Percentiles rank a stretch among this genome's conserved stretches.
Conservation (phyloP, 805 yeast genomes). For the Monosporozyma servazzii region DNA sequence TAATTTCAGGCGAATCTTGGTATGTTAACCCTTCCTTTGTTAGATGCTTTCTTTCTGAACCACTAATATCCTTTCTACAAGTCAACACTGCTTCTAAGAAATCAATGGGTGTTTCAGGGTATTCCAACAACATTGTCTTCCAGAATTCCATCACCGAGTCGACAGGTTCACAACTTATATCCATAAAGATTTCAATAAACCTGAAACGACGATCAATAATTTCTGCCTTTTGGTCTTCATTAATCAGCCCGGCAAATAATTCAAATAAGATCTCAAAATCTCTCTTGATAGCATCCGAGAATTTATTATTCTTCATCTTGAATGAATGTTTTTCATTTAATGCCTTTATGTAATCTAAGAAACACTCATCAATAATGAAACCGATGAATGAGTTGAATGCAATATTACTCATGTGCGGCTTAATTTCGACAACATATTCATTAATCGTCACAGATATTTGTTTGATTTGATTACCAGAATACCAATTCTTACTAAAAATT, state of each 20-base stretch:
- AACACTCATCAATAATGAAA: conserved; percentile 42
- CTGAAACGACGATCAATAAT: conserved; percentile 42
- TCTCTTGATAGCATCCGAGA: conserved; percentile 43
- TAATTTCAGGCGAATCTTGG: conserved; percentile 9
- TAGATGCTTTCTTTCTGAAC: conserved; percentile 17
- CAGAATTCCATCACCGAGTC: conserved; percentile 48
- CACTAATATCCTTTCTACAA: conserved; percentile 32
- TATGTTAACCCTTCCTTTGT: neutral
- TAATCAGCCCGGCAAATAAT: conserved; percentile 39
- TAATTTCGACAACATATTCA: conserved; percentile 63
- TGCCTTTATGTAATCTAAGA: conserved; percentile 41
- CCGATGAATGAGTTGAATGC: conserved; percentile 47
- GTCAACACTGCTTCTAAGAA: conserved; percentile 57
- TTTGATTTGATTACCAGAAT: conserved; percentile 46
- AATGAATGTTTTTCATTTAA: conserved; percentile 36
- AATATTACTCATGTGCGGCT: conserved; percentile 42
- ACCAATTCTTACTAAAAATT: conserved; percentile 66
- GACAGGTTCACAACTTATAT: conserved; percentile 39
- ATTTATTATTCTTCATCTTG: conserved; percentile 36
- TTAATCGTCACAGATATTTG: conserved; percentile 62
- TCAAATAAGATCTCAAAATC: conserved; percentile 52
- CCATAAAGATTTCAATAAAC: conserved; percentile 54
- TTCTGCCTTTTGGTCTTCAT: conserved; percentile 29
- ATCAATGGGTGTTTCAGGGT: conserved; percentile 70
- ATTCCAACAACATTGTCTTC: conserved; percentile 51